Conservation (phyloP, 164 flowering plant species). For the Aristolochia fimbriata region DNA sequence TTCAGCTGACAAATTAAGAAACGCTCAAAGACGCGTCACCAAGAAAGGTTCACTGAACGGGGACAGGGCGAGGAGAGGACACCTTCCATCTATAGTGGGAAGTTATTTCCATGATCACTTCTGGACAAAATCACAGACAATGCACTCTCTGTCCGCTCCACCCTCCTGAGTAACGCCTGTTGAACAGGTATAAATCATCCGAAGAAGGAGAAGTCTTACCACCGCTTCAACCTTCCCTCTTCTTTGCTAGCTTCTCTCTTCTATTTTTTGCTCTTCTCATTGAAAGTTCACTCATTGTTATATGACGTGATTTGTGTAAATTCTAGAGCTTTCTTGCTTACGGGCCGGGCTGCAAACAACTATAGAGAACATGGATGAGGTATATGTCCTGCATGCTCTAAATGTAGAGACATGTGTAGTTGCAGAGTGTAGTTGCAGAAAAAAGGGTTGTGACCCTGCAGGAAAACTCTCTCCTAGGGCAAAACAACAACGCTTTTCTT, state of each 20-base stretch:
- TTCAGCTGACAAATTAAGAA: no score
- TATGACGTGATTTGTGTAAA: not conserved
- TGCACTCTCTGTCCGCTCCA: not conserved
- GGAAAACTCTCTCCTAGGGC: conserved; percentile 60
- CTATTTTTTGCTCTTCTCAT: not conserved
- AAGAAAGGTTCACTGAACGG: no score
- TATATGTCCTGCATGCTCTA: no score
- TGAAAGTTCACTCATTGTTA: not conserved
- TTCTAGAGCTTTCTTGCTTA: no score
- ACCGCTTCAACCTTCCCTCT: not conserved
- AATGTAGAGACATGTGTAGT: conserved; percentile 79
- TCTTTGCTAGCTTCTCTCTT: not conserved
- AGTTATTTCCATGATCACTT: no score
- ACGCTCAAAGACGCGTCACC: no score
- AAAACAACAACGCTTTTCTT: conserved; percentile 64
- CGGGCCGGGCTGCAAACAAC: conserved; percentile 21
- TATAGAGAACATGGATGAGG: no score
- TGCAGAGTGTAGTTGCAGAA: conserved; percentile 90
- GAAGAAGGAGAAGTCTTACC: not conserved
- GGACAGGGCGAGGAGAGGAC: no score
- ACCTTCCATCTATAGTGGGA: no score
- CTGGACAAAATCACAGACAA: not conserved
- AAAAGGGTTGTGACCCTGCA: conserved; percentile 63
- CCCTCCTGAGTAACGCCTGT: not conserved
- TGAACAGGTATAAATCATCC: not conserved